phyloP scores from a whole-genome alignment of 257 asterid genomes.

The Penstemon davidsonii region DNA sequence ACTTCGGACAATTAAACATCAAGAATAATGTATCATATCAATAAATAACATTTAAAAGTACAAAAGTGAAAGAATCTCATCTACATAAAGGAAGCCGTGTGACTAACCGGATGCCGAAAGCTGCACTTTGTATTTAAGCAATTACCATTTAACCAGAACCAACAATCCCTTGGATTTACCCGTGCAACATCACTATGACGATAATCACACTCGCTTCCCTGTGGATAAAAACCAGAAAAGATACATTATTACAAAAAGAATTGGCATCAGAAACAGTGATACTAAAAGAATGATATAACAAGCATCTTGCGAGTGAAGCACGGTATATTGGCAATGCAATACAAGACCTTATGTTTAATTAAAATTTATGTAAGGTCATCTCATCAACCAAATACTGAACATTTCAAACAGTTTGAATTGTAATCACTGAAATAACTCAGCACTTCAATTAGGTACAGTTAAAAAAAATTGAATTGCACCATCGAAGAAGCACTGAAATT shows the following conservation, averaged over 20 bases:
- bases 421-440: neutral
- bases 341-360: no score
- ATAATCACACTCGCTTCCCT: slow-evolving; percentile 90
- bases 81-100: slow-evolving; percentile 5
- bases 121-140: slow-evolving; percentile 84
- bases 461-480: no score
- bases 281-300: slow-evolving; percentile 13
- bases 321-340: neutral
- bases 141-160: slow-evolving; percentile 76
- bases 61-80: slow-evolving; percentile 8
- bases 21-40: neutral
- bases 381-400: no score
- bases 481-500: no score
- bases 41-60: slow-evolving; percentile 5
- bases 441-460: neutral
- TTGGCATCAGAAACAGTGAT: neutral
- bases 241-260: slow-evolving; percentile 11
- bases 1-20: neutral
- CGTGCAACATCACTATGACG: slow-evolving; percentile 89
- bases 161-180: slow-evolving; percentile 89
- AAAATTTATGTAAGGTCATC: no score
- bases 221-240: slow-evolving; percentile 23
- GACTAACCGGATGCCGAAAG: slow-evolving; percentile 89
- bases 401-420: no score
- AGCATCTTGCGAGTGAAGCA: slow-evolving; percentile 14